Conservation (phyloP, 371 early-diverging fungal genomes). For the Dichotomocladium elegans region DNA sequence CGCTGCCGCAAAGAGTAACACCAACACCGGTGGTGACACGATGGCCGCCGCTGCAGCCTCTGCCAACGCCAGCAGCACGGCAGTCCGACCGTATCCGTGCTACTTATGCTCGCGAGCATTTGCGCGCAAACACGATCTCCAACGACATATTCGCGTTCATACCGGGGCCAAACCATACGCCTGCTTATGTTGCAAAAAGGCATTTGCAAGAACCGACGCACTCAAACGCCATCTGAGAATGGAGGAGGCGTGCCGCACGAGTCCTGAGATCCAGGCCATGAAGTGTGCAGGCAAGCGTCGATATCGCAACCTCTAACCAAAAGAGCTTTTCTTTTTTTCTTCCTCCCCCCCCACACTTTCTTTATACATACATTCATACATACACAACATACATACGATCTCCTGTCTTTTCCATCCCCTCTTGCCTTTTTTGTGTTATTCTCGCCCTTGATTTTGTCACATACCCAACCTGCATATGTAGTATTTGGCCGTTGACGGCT, state of each 20-base stretch:
- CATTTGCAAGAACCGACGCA: conserved; percentile 69
- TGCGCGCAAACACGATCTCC: conserved; percentile 65
- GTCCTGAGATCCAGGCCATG: conserved; percentile 41
- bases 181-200: conserved; percentile 58
- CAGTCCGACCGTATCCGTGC: conserved; percentile 12
- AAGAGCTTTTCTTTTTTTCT: neutral
- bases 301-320: conserved; percentile 21
- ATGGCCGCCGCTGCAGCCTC: neutral
- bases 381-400: neutral
- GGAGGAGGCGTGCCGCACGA: conserved; percentile 50
- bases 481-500: neutral
- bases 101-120: conserved; percentile 28
- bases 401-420: neutral
- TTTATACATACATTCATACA: neutral
- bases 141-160: conserved; percentile 66
- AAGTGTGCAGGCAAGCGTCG: conserved; percentile 32
- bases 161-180: conserved; percentile 63
- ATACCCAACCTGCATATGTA: no score
- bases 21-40: neutral
- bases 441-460: neutral
- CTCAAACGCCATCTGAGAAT: conserved; percentile 60
- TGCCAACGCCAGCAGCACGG: neutral
- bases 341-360: neutral
- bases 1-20: neutral
- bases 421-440: conserved; percentile 3